phyloP scores from a whole-genome alignment of 441 rosid species.

The Croton laevigatus region DNA sequence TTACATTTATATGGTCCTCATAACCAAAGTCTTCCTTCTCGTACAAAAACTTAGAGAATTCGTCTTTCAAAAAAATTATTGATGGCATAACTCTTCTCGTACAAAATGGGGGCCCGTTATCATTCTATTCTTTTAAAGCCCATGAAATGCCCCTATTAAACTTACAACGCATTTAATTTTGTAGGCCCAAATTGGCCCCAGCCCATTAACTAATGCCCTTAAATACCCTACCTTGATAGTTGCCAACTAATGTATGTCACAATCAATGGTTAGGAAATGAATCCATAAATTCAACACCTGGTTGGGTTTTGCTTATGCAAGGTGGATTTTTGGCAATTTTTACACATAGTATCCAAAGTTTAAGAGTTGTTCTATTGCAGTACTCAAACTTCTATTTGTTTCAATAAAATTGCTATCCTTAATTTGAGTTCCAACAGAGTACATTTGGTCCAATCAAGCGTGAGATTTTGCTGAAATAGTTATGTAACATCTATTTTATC shows the following conservation, averaged over 20 bases:
- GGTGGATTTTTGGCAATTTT: not conserved
- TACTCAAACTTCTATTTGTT: too few species aligned
- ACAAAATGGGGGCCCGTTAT: not conserved
- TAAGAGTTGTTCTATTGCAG: too few species aligned
- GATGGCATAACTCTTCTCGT: not conserved
- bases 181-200: slow-evolving; percentile 27
- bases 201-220: slow-evolving; percentile 26
- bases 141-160: not conserved
- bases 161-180: slow-evolving; percentile 7
- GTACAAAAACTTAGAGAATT: not conserved
- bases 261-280: not conserved
- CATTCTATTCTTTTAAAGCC: slow-evolving; percentile 12
- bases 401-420: too few species aligned
- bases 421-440: too few species aligned
- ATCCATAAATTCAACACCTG: not conserved
- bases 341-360: too few species aligned
- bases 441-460: too few species aligned
- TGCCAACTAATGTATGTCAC: slow-evolving; percentile 21
- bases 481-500: too few species aligned
- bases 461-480: too few species aligned
- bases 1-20: not conserved
- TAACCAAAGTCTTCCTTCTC: too few species aligned
- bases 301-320: not conserved
- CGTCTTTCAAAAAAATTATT: not conserved
- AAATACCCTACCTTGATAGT: not conserved